phyloP scores from a whole-genome alignment of 352 stramenopile species.

The Phytopythium vexans region DNA sequence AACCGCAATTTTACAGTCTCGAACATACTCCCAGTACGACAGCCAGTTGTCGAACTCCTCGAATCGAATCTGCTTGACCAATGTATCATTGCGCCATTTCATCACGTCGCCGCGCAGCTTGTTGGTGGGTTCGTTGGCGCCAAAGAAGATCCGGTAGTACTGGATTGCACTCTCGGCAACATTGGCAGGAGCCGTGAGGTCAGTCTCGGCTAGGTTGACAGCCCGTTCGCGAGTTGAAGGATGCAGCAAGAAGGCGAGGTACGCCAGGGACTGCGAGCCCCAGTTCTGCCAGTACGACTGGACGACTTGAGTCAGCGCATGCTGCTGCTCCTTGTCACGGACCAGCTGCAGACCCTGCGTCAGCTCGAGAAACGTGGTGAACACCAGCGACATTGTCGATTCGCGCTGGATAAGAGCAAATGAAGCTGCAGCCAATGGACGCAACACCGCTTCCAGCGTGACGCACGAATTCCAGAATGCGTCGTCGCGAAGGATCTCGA shows the following conservation, averaged over 20 bases:
- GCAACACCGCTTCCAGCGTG: not conserved
- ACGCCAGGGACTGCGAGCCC: not conserved
- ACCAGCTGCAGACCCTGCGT: not conserved
- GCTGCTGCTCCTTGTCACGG: not conserved
- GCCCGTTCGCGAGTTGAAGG: not conserved
- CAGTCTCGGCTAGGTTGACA: not conserved
- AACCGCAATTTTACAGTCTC: constrained; percentile 1
- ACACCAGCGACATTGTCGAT: not conserved
- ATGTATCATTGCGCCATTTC: not conserved
- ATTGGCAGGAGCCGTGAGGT: not conserved
- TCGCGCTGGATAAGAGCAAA: not conserved
- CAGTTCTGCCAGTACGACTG: not conserved
- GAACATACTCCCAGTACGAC: constrained; percentile 3
- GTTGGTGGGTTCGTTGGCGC: constrained; percentile 1
- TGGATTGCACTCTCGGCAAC: not conserved
- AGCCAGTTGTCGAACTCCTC: constrained; percentile 5
- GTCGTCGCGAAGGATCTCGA: not conserved
- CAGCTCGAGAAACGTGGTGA: not conserved
- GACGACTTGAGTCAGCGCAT: not conserved
- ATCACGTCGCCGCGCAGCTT: constrained; percentile 1
- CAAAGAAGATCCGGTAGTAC: constrained; percentile 1
- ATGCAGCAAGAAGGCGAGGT: not conserved
- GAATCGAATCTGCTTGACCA: not conserved
- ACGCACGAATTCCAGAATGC: not conserved
- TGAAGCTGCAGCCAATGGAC: not conserved